These are phyloP conservation scores for Russula lepida DNA, from an alignment of 768 basidiomycete genomes.

Conservation along the genomic window DNA sequence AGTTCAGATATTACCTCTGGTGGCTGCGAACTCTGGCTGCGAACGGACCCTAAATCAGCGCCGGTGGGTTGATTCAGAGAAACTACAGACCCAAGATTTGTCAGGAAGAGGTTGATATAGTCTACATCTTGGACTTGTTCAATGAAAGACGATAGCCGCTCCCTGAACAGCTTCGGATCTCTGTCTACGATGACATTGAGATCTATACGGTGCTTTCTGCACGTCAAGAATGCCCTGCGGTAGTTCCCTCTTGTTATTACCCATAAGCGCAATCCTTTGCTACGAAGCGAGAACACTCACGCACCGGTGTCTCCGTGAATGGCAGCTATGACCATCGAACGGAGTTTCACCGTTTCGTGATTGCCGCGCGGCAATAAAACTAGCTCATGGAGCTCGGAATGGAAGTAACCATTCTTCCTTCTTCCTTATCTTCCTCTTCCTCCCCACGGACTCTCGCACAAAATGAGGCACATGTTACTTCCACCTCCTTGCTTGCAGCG, in stretches of 20 bases:
- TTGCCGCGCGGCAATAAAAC: constrained; percentile 97
- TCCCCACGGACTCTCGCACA: constrained; percentile 32
- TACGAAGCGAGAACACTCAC: constrained; percentile 37
- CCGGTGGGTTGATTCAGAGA: background rate
- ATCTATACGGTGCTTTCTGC: constrained; percentile 90
- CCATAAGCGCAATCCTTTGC: background rate
- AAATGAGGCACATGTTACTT: constrained; percentile 66
- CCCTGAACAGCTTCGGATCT: constrained; percentile 57
- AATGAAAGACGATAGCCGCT: constrained; percentile 56
- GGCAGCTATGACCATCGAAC: constrained; percentile 82
- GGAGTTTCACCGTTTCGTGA: constrained; percentile 88
- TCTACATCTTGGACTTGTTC: constrained; percentile 87
- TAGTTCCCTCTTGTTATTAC: constrained; percentile 51
- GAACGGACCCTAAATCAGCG: constrained; percentile 4
- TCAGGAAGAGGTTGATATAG: constrained; percentile 86
- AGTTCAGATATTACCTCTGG: constrained; percentile 54
- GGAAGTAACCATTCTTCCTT: constrained; percentile 82
- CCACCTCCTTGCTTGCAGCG: constrained; percentile 33
- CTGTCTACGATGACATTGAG: constrained; percentile 83
- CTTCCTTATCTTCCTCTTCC: no score
- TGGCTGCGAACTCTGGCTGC: constrained; percentile 51
- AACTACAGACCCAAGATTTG: constrained; percentile 61
- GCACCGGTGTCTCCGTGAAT: constrained; percentile 65
- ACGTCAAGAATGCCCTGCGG: constrained; percentile 81
- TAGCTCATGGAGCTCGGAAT: constrained; percentile 83